Evolutionary conservation across 2,329 filamentous ascomycete genomes (phyloP).

Genomic region (Macrophomina tecta): DNA sequence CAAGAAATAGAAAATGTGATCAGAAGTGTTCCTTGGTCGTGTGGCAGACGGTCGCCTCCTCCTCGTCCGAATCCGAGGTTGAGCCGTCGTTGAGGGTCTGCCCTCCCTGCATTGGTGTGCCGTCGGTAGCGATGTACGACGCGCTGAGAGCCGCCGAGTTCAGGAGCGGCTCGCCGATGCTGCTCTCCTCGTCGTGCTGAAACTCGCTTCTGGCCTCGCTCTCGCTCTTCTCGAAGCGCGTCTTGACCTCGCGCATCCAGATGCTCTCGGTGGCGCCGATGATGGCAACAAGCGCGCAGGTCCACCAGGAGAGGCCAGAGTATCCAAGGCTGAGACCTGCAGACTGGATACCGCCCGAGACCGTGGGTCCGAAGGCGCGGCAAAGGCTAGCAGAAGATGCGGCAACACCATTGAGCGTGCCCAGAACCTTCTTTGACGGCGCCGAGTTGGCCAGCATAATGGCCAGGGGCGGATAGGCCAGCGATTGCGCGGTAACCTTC

Average conservation of each 20-base stretch:
- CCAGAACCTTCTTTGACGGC: constrained; percentile 81
- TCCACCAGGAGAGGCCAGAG: constrained; percentile 94
- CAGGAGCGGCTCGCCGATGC: constrained; percentile 35
- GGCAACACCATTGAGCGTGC: constrained; percentile 90
- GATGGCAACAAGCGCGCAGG: constrained; percentile 76
- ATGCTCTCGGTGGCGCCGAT: constrained; percentile 77
- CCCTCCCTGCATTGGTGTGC: constrained; percentile 20
- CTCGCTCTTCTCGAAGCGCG: constrained; percentile 32
- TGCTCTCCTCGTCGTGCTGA: constrained; percentile 39
- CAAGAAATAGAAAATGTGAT: constrained; percentile 17
- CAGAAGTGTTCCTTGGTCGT: constrained; percentile 23
- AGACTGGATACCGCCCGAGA: constrained; percentile 85
- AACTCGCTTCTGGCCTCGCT: constrained; percentile 33
- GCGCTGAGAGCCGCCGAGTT: constrained; percentile 27
- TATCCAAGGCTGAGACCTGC: constrained; percentile 79
- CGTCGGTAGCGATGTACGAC: constrained; percentile 21
- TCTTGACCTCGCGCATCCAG: constrained; percentile 71
- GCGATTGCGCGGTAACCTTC: constrained; percentile 91
- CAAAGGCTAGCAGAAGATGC: constrained; percentile 89
- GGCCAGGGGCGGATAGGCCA: constrained; percentile 88
- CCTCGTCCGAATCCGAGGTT: constrained; percentile 13
- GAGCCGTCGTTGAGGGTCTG: constrained; percentile 23
- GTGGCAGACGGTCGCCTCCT: background rate
- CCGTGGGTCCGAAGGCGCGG: constrained; percentile 84
- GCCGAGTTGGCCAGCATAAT: constrained; percentile 90